Evolutionary conservation across 495 filamentous ascomycete species (phyloP).

Genomic region (Annulohypoxylon stygium): DNA sequence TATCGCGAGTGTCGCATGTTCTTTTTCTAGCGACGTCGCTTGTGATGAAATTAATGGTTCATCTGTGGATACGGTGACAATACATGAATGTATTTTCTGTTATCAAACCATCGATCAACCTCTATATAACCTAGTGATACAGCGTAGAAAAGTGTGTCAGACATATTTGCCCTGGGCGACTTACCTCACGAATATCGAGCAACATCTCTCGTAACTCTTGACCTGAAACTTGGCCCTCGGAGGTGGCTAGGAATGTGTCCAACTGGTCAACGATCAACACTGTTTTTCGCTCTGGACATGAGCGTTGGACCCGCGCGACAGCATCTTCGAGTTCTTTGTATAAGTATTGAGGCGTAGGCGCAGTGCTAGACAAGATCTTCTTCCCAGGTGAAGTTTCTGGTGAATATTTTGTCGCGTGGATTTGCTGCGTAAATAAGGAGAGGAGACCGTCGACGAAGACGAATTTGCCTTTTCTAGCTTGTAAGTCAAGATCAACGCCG

Average conservation of each 20-base stretch:
- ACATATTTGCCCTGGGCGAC: conserved; percentile 21
- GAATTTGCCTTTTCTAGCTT: conserved; percentile 69
- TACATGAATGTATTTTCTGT: conserved; percentile 67
- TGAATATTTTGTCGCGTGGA: conserved; percentile 9
- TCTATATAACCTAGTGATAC: conserved; percentile 2
- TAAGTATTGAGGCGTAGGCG: conserved; percentile 38
- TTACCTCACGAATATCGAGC: conserved; percentile 67
- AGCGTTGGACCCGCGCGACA: conserved; percentile 37
- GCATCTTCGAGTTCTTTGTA: conserved; percentile 41
- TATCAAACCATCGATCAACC: conserved; percentile 41
- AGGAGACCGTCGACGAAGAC: conserved; percentile 80
- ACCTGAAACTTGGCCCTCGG: conserved; percentile 45
- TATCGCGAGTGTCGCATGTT: conserved; percentile 77
- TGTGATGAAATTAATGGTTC: conserved; percentile 71
- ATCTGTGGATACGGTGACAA: conserved; percentile 78
- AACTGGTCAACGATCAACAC: conserved; percentile 68
- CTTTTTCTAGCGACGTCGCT: conserved; percentile 73
- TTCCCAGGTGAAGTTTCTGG: conserved; percentile 12
- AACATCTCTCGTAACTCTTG: conserved; percentile 59
- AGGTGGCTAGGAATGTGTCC: conserved; percentile 68
- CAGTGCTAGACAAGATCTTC: conserved; percentile 30
- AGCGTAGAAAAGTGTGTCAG: neutral
- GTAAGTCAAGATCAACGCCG: conserved; percentile 77
- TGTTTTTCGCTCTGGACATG: conserved; percentile 29
- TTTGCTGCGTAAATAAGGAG: conserved; percentile 55